Evolutionary conservation across 1,139 yeast genomes (phyloP).

Genomic region (Kodamaea sp.): DNA sequence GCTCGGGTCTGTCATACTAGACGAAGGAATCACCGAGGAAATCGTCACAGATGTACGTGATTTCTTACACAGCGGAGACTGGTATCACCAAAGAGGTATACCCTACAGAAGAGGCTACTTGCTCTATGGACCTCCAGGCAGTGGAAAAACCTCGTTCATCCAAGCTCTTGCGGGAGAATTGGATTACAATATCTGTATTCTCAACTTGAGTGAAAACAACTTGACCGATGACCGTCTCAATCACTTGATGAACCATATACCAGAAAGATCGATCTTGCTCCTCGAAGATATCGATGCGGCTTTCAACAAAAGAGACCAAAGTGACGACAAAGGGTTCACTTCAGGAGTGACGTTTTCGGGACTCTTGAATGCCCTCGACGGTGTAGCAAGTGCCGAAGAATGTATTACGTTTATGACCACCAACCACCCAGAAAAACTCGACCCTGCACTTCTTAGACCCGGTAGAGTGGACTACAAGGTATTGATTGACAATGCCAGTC

Average conservation of each 20-base stretch:
- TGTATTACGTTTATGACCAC: conserved; percentile 97
- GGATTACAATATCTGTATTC: conserved; percentile 91
- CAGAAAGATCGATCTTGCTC: conserved; percentile 79
- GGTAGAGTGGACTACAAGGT: conserved; percentile 91
- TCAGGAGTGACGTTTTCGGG: conserved; percentile 97
- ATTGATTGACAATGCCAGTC: conserved; percentile 81
- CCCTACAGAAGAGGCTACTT: conserved; percentile 96
- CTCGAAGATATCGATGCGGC: conserved; percentile 97
- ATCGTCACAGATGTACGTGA: conserved; percentile 76
- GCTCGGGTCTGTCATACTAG: conserved; percentile 83
- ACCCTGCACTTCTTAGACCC: conserved; percentile 84
- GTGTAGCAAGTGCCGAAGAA: conserved; percentile 98
- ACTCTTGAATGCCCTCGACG: conserved; percentile 88
- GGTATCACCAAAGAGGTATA: conserved; percentile 96
- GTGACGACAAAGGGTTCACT: conserved; percentile 68
- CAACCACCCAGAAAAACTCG: conserved; percentile 91
- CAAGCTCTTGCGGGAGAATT: conserved; percentile 96
- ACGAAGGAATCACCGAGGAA: conserved; percentile 65
- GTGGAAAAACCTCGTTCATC: conserved; percentile 93
- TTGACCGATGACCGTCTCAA: conserved; percentile 92
- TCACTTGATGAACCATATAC: conserved; percentile 94
- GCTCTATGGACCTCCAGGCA: conserved; percentile 96
- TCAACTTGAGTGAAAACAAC: conserved; percentile 87
- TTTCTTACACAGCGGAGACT: conserved; percentile 74
- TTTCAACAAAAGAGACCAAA: conserved; percentile 77